A percentile compares a stretch with the other conserved stretches of the same genome.
phyloP scores from a whole-genome alignment of 768 basidiomycete species.

The Trametes meyenii region DNA sequence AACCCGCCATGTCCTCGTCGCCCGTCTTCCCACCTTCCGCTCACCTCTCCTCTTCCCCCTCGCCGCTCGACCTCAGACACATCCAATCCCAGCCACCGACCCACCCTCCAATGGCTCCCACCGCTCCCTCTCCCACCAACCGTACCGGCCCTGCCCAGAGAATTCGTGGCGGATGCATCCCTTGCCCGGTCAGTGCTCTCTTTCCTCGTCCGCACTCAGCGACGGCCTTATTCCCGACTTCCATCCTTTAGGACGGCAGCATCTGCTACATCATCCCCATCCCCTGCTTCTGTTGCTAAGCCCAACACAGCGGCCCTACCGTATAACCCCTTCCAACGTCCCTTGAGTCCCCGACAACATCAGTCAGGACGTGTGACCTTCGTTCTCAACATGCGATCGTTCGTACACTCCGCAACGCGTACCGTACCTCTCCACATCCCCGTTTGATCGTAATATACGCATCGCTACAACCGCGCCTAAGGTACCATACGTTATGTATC shows the following conservation, averaged over 20 bases:
- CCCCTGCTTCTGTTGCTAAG: slow-evolving; percentile 12
- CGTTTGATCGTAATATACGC: no score
- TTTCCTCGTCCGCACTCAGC: no score
- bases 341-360: neutral
- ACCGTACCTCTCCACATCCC: no score
- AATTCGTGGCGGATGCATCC: slow-evolving; percentile 8
- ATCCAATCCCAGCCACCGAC: neutral
- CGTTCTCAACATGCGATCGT: no score
- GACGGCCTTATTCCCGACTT: no score
- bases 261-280: slow-evolving; percentile 17
- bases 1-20: neutral
- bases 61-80: neutral
- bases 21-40: slow-evolving; percentile 5
- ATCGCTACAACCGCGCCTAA: no score
- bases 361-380: no score
- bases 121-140: neutral
- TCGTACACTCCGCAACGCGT: no score
- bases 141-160: neutral
- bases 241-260: slow-evolving; percentile 2
- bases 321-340: no score
- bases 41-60: neutral
- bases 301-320: no score
- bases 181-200: slow-evolving; percentile 1
- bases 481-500: neutral
- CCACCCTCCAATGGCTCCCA: neutral